These are phyloP conservation scores for Paramyrothecium sp. DNA, from an alignment of 2,329 filamentous ascomycete species.

Conservation along the genomic window DNA sequence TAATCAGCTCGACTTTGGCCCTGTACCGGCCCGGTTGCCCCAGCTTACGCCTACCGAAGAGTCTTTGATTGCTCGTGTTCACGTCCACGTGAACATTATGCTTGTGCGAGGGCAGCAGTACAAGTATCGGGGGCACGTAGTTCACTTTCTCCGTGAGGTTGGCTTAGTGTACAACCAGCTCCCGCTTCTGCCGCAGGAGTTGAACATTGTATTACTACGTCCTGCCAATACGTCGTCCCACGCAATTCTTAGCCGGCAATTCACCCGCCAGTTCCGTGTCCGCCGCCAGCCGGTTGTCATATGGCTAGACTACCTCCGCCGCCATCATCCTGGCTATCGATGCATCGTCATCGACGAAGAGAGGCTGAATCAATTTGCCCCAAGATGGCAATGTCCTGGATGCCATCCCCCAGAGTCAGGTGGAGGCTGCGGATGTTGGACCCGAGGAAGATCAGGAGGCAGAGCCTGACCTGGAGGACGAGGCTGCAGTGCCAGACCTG, in stretches of 20 bases:
- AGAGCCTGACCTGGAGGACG: slow-evolving; percentile 5
- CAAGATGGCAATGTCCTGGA: slow-evolving; percentile 3
- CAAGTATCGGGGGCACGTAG: slow-evolving; percentile 6
- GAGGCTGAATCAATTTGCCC: slow-evolving; percentile 5
- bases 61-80: slow-evolving; percentile 6
- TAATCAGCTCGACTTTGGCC: slow-evolving; percentile 7
- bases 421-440: slow-evolving; percentile 3
- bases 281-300: slow-evolving; percentile 1
- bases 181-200: slow-evolving; percentile 4
- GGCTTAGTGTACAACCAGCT: slow-evolving; percentile 6
- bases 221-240: slow-evolving; percentile 5
- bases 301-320: not conserved
- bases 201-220: slow-evolving; percentile 7
- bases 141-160: slow-evolving; percentile 10
- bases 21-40: slow-evolving; percentile 2
- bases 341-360: slow-evolving; percentile 4
- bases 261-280: slow-evolving; percentile 4
- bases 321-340: slow-evolving; percentile 8
- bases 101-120: slow-evolving; percentile 6
- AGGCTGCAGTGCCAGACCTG: slow-evolving; percentile 7
- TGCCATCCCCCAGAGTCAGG: not conserved
- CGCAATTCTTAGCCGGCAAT: not conserved
- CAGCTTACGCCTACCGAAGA: slow-evolving; percentile 4
- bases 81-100: slow-evolving; percentile 4
- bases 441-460: slow-evolving; percentile 3